A percentile compares a stretch with the other conserved stretches of the same genome.
phyloP scores from a whole-genome alignment of 306 rosid genomes.

The Malus sieversii region DNA sequence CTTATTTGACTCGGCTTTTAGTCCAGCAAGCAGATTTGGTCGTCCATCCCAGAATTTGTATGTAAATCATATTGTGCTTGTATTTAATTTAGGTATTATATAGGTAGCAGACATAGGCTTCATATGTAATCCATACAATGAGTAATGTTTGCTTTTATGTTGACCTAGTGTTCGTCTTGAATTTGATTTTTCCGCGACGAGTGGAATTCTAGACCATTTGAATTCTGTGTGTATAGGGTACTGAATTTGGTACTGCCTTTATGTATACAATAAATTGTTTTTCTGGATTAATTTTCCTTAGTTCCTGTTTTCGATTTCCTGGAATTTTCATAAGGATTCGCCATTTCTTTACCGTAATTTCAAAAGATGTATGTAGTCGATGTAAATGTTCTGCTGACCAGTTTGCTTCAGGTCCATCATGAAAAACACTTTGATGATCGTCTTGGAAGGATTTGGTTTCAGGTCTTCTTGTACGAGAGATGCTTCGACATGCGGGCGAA shows the following conservation, averaged over 20 bases:
- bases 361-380: background rate
- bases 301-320: background rate
- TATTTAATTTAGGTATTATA: conserved; percentile 26
- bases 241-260: conserved; percentile 4
- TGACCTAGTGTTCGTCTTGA: background rate
- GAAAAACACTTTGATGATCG: background rate
- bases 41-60: conserved; percentile 8
- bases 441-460: background rate
- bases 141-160: background rate
- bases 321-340: background rate
- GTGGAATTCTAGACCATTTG: background rate
- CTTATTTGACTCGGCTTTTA: conserved; percentile 11
- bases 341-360: background rate
- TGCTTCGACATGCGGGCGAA: background rate
- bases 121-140: background rate
- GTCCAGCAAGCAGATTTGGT: conserved; percentile 11
- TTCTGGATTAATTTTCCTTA: background rate
- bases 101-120: conserved; percentile 24
- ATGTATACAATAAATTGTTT: conserved; percentile 28
- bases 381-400: background rate
- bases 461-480: background rate
- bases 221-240: background rate
- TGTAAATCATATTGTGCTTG: conserved; percentile 34
- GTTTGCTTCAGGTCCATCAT: background rate
- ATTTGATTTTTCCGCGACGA: background rate